Evolutionary conservation across 495 filamentous ascomycete species (phyloP).

Genomic region (Pyrenula aspistea): DNA sequence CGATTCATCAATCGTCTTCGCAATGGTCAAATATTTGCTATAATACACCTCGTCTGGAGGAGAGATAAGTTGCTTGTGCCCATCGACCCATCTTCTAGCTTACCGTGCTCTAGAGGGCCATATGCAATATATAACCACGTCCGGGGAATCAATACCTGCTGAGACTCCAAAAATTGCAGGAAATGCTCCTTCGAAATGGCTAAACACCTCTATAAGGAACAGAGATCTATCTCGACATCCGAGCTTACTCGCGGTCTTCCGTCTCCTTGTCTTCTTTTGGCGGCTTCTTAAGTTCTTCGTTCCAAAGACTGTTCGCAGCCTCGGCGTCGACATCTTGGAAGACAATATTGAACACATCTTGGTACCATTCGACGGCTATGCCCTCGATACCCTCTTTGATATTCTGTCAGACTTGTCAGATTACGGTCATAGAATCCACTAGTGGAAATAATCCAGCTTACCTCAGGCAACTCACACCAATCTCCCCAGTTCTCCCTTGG

Average conservation of each 20-base stretch:
- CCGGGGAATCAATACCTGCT: neutral
- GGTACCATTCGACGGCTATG: constrained; percentile 83
- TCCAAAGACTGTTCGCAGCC: constrained; percentile 60
- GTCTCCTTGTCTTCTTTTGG: constrained; percentile 35
- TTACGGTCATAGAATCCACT: constrained; percentile 8
- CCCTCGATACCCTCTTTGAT: constrained; percentile 94
- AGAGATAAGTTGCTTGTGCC: neutral
- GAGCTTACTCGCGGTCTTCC: constrained; percentile 22
- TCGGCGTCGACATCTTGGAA: constrained; percentile 72
- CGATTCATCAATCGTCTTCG: no score
- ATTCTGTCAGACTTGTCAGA: constrained; percentile 59
- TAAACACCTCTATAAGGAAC: neutral
- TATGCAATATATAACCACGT: neutral
- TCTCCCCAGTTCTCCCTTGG: constrained; percentile 88
- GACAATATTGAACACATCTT: constrained; percentile 81
- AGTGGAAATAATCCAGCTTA: constrained; percentile 31
- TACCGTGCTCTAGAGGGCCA: neutral
- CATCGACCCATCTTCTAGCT: neutral
- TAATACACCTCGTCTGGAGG: neutral
- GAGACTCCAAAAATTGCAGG: neutral
- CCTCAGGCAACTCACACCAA: constrained; percentile 96
- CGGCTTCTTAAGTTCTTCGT: constrained; percentile 52
- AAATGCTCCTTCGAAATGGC: neutral
- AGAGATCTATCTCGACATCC: neutral
- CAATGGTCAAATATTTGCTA: no score